Evolutionary conservation across 495 filamentous ascomycete genomes (phyloP).

Genomic region (Wilcoxina mikolae): DNA sequence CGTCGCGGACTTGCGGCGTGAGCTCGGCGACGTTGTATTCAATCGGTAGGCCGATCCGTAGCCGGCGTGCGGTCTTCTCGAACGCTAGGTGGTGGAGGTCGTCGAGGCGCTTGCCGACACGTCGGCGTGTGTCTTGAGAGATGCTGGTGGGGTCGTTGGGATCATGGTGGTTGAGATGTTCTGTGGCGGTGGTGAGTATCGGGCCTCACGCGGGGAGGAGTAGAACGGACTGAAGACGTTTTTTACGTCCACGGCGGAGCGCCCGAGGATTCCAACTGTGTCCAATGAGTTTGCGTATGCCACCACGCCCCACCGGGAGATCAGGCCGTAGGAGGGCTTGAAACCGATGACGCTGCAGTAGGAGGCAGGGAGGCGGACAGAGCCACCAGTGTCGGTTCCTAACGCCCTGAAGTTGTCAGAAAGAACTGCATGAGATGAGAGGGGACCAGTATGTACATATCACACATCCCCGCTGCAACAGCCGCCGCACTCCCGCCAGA

Average conservation of each 20-base stretch:
- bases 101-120: slow-evolving; percentile 11
- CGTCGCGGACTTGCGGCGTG: slow-evolving; percentile 45
- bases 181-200: slow-evolving; percentile 22
- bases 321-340: slow-evolving; percentile 77
- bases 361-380: slow-evolving; percentile 78
- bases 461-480: slow-evolving; percentile 54
- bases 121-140: slow-evolving; percentile 34
- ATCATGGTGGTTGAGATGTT: slow-evolving; percentile 47
- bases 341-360: slow-evolving; percentile 80
- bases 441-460: slow-evolving; percentile 36
- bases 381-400: slow-evolving; percentile 91
- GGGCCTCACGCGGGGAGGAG: neutral
- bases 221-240: neutral
- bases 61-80: neutral
- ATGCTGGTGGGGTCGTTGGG: slow-evolving; percentile 64
- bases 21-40: slow-evolving; percentile 85
- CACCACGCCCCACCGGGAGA: slow-evolving; percentile 80
- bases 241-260: neutral
- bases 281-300: slow-evolving; percentile 93
- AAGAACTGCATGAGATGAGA: neutral
- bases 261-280: slow-evolving; percentile 67
- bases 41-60: slow-evolving; percentile 23
- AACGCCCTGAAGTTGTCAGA: slow-evolving; percentile 41
- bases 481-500: slow-evolving; percentile 89
- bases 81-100: slow-evolving; percentile 42